Evolutionary conservation across 257 asterid species (phyloP), one percentile per base, ranked within the genome.

Genomic region (Capsicum chinense): DNA sequence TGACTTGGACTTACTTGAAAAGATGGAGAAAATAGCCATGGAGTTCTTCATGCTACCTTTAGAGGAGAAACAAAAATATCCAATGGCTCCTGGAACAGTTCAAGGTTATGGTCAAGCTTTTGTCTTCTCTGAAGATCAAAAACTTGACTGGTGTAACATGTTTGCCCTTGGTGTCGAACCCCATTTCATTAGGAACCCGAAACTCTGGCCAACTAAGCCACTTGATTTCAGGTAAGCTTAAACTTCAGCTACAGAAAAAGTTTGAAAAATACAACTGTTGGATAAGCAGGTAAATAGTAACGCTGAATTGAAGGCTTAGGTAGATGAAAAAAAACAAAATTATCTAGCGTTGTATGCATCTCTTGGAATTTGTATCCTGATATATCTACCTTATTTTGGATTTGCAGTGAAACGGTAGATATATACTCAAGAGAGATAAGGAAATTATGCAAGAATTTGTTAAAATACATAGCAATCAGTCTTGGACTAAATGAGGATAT

Each of bases 61-160:
- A 83, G 98, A 97, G 90, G 99, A 97, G 92, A 97, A 97, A 84
- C 92, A 93, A 79, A 97, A 91, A 89, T 95, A 97, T 74, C 96
- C 97, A 17, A 97, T 97, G 99, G 79, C 35, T 44, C 98, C 98
- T 59, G 99, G 98, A 56, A 93, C 96, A 35, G 93, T 97, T 69
- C 99, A 97, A 84, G 99, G 98, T 6, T 97, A 95, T 83, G 99
- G 99, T 0, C 99, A 97, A 56, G 99, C 99, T 79, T 95, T 97
- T 79, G 92, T 97, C 9, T 95, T 95, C 91, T 95, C 98, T 12
- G 98, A 95, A 85, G 97, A 95, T 76, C 99, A 95, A 86, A 97
- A 97, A 56, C 80, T 95, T 39, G 99, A 97, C 68, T 97, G 99
- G 98, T 97, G 99, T 87, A 93, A 95, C 88, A 97, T 95, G 99